Evolutionary conservation across 179 eudicot genomes (phyloP).

Genomic region (Silene coronaria): DNA sequence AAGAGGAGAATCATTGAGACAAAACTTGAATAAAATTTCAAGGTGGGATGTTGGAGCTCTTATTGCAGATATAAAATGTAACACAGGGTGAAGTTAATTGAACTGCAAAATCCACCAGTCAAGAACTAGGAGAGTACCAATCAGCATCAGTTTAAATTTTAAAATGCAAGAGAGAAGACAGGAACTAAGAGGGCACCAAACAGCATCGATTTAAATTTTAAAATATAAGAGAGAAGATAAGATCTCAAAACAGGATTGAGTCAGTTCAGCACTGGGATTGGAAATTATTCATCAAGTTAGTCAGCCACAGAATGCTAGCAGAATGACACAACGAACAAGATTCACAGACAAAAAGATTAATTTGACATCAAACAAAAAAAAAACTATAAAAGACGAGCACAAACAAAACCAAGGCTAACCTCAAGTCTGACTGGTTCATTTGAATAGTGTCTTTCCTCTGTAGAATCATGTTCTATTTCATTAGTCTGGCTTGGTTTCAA

Average conservation of each 20-base stretch:
- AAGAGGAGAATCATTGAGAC: not conserved
- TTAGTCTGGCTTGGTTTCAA: constrained; percentile 21
- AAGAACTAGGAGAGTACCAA: too few relatives aligned
- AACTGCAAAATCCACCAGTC: too few relatives aligned
- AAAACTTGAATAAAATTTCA: too few relatives aligned
- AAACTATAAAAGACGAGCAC: not conserved
- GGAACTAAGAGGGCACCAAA: too few relatives aligned
- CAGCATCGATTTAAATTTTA: not conserved
- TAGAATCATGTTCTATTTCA: constrained; percentile 23
- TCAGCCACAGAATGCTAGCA: constrained; percentile 12
- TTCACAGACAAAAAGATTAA: too few relatives aligned
- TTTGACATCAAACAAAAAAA: not conserved
- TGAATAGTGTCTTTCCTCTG: constrained; percentile 25
- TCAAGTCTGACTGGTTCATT: constrained; percentile 26
- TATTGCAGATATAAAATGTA: too few relatives aligned
- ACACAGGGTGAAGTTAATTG: too few relatives aligned
- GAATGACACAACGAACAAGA: not conserved
- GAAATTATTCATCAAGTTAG: constrained; percentile 4
- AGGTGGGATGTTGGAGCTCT: too few relatives aligned
- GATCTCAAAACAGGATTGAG: not conserved
- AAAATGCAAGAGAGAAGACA: too few relatives aligned
- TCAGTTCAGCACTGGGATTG: not conserved
- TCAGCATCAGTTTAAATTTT: too few relatives aligned
- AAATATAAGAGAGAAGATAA: not conserved
- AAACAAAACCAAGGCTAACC: constrained; percentile 33